Percentiles rank a stretch among this genome's conserved stretches.
These are phyloP conservation scores for Ophiostoma triangulosporum DNA, from an alignment of 2,329 filamentous ascomycete species.

Conservation along the genomic window DNA sequence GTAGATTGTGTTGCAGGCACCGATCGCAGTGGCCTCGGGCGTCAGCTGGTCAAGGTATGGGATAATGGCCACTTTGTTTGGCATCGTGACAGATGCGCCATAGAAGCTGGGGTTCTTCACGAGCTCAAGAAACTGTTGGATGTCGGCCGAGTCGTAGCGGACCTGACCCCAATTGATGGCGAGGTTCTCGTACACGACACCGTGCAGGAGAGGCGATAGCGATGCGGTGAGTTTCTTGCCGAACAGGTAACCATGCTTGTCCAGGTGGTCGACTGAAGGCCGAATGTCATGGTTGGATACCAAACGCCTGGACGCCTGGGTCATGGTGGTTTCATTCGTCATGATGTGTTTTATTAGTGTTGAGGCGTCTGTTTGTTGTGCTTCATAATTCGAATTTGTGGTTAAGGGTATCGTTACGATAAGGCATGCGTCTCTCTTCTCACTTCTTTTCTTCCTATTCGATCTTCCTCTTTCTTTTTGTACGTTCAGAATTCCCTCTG, in stretches of 20 bases:
- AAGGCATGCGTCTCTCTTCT: no score
- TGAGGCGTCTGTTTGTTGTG: no score
- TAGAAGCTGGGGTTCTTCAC: constrained; percentile 46
- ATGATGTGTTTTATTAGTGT: background rate
- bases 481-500: no score
- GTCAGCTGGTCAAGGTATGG: constrained; percentile 60
- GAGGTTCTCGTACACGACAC: constrained; percentile 37
- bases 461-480: no score
- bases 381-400: no score
- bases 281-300: background rate
- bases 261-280: constrained; percentile 18
- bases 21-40: constrained; percentile 56
- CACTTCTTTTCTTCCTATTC: no score
- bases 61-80: constrained; percentile 67
- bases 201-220: constrained; percentile 41
- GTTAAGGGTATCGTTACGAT: no score
- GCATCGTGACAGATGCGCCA: constrained; percentile 68
- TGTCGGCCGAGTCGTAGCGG: constrained; percentile 38
- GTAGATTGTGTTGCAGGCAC: constrained; percentile 67
- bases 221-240: constrained; percentile 42
- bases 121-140: constrained; percentile 35
- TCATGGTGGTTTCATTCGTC: background rate
- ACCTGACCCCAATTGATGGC: constrained; percentile 37
- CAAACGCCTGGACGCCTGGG: background rate
- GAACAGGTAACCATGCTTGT: constrained; percentile 41